Base-by-base conservation (phyloP, 1,139 yeast species). In the Blastobotrys petasosporus region DNA sequence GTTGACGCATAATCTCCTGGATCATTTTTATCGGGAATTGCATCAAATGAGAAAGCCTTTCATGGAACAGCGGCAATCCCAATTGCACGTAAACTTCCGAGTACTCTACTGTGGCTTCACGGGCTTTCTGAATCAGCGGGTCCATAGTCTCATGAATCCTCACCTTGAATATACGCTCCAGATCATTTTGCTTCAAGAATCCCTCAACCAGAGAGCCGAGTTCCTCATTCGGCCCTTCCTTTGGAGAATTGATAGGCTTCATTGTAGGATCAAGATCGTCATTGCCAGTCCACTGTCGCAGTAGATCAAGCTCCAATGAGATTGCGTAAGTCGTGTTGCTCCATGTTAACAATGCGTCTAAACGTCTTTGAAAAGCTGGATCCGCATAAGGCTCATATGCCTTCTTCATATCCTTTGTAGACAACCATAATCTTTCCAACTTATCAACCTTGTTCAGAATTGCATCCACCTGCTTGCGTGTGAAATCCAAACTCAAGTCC, bases 331-430 rank as follows among this genome's bases (percentile, higher is more conserved):
- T 80, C 32, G 86, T 80, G 11, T 88, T 80, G 23, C 76, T 71
- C 97, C 97, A 90, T 0, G 97, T 84, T 38, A 79, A 80, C 48
- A 92, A 71, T 0, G 95, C 90, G 51, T 85, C 92, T 5, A 86
- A 68, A 38, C 86, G 72, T 42, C 74, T 70, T 41, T 74, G 76
- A 58, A 90, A 88, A 40, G 77, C 87, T 3, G 73, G 75, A 9
- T 80, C 73, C 8, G 80, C 76, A 51, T 87, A 80, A 3, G 77
- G 67, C 0, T 96, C 94, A 55, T 85, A 85, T 48, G 86, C 95
- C 44, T 72, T 73, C 41, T 74, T 75, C 94, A 92, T 82, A 46
- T 85, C 92, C 51, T 80, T 82, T 38, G 76, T 67, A 17, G 87
- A 85, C 51, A 85, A 77, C 95, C 96, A 92, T 39, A 85, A 70